Percentiles rank a stretch among this genome's conserved stretches.
phyloP scores from a whole-genome alignment of 176 grass and related monocot genomes.

The Panicum miliaceum region DNA sequence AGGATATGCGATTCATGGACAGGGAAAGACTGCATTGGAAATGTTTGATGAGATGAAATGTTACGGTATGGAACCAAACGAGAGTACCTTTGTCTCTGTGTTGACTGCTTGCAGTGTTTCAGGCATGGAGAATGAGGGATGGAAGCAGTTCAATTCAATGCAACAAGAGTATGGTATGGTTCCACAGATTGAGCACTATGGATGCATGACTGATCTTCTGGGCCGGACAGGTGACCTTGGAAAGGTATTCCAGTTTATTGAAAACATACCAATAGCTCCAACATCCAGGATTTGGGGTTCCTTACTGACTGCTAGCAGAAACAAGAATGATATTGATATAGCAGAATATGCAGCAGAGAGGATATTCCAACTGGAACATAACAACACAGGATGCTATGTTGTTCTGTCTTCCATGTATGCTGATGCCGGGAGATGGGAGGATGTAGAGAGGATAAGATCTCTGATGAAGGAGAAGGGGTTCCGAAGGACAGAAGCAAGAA shows the following conservation, averaged over 20 bases:
- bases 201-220: slow-evolving; percentile 90
- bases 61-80: slow-evolving; percentile 58
- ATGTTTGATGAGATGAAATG: slow-evolving; percentile 70
- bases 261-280: slow-evolving; percentile 71
- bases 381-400: slow-evolving; percentile 88
- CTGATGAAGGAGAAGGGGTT: slow-evolving; percentile 75
- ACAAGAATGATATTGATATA: slow-evolving; percentile 74
- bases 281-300: slow-evolving; percentile 84
- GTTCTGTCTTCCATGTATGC: slow-evolving; percentile 77
- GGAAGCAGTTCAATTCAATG: slow-evolving; percentile 79
- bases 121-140: slow-evolving; percentile 68
- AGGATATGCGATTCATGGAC: slow-evolving; percentile 80
- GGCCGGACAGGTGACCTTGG: slow-evolving; percentile 65
- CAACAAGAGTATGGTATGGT: slow-evolving; percentile 66
- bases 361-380: slow-evolving; percentile 77
- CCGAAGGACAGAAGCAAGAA: slow-evolving; percentile 57
- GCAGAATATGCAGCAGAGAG: slow-evolving; percentile 77
- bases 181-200: slow-evolving; percentile 83
- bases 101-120: slow-evolving; percentile 90
- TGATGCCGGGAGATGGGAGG: slow-evolving; percentile 68
- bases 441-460: slow-evolving; percentile 63
- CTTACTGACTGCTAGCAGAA: slow-evolving; percentile 82
- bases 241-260: slow-evolving; percentile 69
- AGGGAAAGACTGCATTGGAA: slow-evolving; percentile 68
- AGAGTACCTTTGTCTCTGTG: slow-evolving; percentile 80